Conservation (phyloP, 1,284 basidiomycete species). For the Takashimella koratensis region DNA sequence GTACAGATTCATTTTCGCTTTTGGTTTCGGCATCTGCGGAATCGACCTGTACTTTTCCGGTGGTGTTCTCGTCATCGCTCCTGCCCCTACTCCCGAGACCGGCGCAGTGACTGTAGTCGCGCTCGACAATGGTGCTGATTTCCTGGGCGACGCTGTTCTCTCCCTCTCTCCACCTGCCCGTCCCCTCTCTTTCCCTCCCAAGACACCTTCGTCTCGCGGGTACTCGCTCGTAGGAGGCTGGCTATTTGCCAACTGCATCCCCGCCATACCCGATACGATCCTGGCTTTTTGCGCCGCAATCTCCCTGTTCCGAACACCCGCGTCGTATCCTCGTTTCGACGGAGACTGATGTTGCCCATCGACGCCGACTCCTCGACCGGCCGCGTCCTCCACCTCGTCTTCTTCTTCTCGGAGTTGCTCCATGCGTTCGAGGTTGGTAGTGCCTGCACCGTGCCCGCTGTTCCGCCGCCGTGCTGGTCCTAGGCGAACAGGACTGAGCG, state of each 20-base stretch:
- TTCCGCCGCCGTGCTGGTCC: constrained; percentile 16
- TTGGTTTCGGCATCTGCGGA: neutral
- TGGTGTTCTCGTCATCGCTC: no score
- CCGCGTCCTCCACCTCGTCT: constrained; percentile 46
- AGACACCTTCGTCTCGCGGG: neutral
- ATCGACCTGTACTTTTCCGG: no score
- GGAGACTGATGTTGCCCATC: constrained; percentile 8
- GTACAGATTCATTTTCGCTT: constrained; percentile 23
- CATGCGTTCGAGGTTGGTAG: constrained; percentile 33
- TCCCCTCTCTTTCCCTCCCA: constrained; percentile 24
- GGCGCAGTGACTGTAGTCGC: neutral
- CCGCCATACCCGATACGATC: constrained; percentile 83
- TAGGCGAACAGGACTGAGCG: constrained; percentile 42
- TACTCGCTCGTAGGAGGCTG: neutral
- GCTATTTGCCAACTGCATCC: constrained; percentile 14
- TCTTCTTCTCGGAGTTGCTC: constrained; percentile 58
- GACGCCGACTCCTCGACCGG: constrained; percentile 49
- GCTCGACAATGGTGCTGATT: neutral
- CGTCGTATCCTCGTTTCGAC: constrained; percentile 16
- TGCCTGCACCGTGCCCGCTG: constrained; percentile 12
- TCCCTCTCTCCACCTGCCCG: neutral
- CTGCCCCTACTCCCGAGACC: no score
- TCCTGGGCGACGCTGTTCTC: constrained; percentile 1
- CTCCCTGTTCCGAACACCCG: constrained; percentile 38
- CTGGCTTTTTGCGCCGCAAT: constrained; percentile 80